phyloP scores from a whole-genome alignment of 176 grass and related monocot genomes.

The Carex parvula region DNA sequence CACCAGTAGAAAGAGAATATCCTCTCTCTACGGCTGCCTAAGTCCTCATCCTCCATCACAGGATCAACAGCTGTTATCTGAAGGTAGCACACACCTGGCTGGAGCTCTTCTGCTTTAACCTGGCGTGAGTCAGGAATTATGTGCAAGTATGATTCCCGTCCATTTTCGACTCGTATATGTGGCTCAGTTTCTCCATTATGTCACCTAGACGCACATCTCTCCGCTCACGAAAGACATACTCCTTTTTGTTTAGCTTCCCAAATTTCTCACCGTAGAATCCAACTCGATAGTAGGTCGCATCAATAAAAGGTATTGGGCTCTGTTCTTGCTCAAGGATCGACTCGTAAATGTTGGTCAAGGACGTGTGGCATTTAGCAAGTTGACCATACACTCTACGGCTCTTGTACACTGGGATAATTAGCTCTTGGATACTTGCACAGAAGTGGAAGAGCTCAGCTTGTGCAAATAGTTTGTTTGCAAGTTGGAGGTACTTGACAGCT shows the following conservation, averaged over 20 bases:
- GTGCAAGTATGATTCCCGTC: constrained; percentile 86
- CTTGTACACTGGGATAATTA: constrained; percentile 98
- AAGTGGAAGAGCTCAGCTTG: constrained; percentile 98
- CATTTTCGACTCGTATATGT: constrained; percentile 88
- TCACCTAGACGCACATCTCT: constrained; percentile 94
- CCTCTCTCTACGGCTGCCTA: constrained; percentile 91
- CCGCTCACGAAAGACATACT: constrained; percentile 84
- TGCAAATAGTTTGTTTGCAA: constrained; percentile 81
- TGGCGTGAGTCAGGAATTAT: constrained; percentile 99
- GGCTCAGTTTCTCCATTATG: constrained; percentile 98
- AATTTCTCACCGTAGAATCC: constrained; percentile 94
- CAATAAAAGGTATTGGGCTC: constrained; percentile 92
- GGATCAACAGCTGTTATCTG: constrained; percentile 98
- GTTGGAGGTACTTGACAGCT: constrained; percentile 97
- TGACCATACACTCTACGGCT: constrained; percentile 88
- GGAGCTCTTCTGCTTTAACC: constrained; percentile 89
- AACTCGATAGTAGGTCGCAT: constrained; percentile 96
- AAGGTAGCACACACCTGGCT: constrained; percentile 86
- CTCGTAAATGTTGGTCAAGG: constrained; percentile 82
- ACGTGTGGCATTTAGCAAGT: constrained; percentile 94
- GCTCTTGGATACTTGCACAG: constrained; percentile 86
- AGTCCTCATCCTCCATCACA: constrained; percentile 98
- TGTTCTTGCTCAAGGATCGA: constrained; percentile 97
- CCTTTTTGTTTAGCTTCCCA: constrained; percentile 80
- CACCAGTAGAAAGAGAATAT: constrained; percentile 84